Percentiles rank a stretch among this genome's conserved stretches.
Evolutionary conservation across 257 asterid species (phyloP).

Genomic region (Solanum chmielewskii): DNA sequence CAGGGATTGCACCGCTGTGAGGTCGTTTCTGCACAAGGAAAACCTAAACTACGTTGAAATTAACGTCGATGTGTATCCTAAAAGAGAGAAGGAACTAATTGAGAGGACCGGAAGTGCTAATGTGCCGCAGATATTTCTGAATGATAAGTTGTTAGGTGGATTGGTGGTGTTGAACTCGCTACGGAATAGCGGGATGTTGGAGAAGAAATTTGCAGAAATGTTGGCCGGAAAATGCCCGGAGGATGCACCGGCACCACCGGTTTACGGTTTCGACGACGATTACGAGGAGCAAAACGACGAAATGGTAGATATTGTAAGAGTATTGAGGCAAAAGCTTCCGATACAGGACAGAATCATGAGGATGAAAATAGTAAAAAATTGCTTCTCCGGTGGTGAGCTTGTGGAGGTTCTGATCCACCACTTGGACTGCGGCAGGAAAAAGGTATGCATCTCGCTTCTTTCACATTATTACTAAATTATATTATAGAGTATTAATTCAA

Average conservation of each 20-base stretch:
- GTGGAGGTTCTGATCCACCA: constrained; percentile 70
- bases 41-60: constrained; percentile 58
- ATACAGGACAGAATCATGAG: constrained; percentile 74
- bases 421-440: constrained; percentile 58
- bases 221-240: constrained; percentile 63
- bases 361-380: constrained; percentile 79
- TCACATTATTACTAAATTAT: not conserved
- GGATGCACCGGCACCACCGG: constrained; percentile 77
- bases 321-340: constrained; percentile 68
- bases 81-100: constrained; percentile 56
- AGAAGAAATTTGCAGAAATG: constrained; percentile 60
- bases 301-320: constrained; percentile 47
- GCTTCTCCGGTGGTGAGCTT: constrained; percentile 77
- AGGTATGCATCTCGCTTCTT: constrained; percentile 25
- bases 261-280: constrained; percentile 66
- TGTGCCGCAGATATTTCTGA: constrained; percentile 79
- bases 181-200: constrained; percentile 71
- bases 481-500: not conserved
- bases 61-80: constrained; percentile 71
- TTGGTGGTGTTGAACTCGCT: constrained; percentile 70
- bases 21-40: constrained; percentile 49
- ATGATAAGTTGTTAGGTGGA: constrained; percentile 79
- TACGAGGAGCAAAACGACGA: constrained; percentile 43
- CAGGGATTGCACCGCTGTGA: constrained; percentile 77
- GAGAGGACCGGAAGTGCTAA: constrained; percentile 45